Evolutionary conservation across 495 filamentous ascomycete genomes (phyloP).

Genomic region (Neurospora sp.): DNA sequence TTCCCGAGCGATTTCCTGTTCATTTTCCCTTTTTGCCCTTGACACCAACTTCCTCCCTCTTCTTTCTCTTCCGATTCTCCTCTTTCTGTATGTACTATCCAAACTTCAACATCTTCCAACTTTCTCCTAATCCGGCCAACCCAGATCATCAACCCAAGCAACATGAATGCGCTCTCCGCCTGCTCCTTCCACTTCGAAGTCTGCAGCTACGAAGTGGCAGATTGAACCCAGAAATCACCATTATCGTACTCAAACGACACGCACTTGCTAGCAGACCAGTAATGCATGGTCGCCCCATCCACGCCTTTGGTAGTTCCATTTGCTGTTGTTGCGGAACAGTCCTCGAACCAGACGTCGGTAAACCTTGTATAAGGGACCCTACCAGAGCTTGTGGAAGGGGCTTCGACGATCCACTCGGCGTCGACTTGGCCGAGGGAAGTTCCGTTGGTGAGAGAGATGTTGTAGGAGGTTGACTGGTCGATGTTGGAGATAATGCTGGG

Average conservation of each 20-base stretch:
- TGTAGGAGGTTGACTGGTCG: background rate
- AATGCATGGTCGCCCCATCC: background rate
- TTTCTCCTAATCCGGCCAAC: background rate
- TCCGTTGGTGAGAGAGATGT: background rate
- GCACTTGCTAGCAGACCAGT: background rate
- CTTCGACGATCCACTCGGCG: background rate
- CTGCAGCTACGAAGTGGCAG: background rate
- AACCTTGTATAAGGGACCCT: background rate
- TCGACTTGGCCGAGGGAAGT: background rate
- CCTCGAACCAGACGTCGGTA: background rate
- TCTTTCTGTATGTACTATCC: too few species aligned
- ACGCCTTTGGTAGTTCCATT: background rate
- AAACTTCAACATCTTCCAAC: background rate
- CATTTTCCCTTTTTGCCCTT: background rate
- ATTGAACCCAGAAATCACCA: background rate
- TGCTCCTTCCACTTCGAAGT: too few species aligned
- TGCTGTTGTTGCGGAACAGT: background rate
- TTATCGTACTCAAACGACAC: background rate
- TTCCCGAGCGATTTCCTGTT: too few species aligned
- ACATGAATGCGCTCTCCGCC: background rate
- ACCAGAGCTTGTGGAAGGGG: background rate
- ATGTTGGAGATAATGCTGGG: background rate
- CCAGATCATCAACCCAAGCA: background rate
- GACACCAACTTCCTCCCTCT: background rate
- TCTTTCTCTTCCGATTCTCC: background rate